Evolutionary conservation across 2,329 filamentous ascomycete genomes (phyloP), one percentile per base, ranked within the genome.

Genomic region (Talaromyces sp.): DNA sequence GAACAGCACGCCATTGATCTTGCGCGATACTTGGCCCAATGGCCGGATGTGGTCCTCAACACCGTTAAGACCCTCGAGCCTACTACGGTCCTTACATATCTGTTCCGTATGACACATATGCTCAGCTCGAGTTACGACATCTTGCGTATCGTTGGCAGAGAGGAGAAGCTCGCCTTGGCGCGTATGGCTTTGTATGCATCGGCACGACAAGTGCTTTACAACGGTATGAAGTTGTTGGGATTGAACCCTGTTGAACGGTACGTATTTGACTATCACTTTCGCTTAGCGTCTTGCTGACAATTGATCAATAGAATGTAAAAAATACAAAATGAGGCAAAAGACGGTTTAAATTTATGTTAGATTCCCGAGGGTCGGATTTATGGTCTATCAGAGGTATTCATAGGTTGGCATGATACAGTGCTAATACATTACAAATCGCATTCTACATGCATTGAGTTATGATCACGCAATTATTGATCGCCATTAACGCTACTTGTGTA

Each of bases 1-100:
- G 88, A 89, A 75, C 76, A 81, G 27, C 88, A 90, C 72, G 87
- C 86, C 17, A 74, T 86, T 27, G 85, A 89, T 69, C 80, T 91
- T 13, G 81, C 88, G 25, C 84, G 88, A 7, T 78, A 86, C 61
- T 78, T 91, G 54, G 81, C 87, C 0, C 84, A 87, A 65, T 91
- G 87, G 79, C 88, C 88, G 0, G 89, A 91, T 66, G 84, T 88
- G 1, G 83, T 89, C 45, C 72, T 85, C 67, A 86, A 88, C 66
- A 88, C 88, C 0, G 79, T 85, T 74, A 89, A 86, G 78, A 89
- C 86, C 0, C 83, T 88, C n/a, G 89, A 91, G 71, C 88, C 88
- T 0, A 83, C 86, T 2, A 88, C 86, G 0, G 83, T 90, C n/a
- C 78, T 90, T 31, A 86, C 83, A 1, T 91, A 90, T 71, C 77